Evolutionary conservation across 2,329 filamentous ascomycete genomes (phyloP), one percentile per base, ranked within the genome.

Genomic region (Chaetomium sp.): DNA sequence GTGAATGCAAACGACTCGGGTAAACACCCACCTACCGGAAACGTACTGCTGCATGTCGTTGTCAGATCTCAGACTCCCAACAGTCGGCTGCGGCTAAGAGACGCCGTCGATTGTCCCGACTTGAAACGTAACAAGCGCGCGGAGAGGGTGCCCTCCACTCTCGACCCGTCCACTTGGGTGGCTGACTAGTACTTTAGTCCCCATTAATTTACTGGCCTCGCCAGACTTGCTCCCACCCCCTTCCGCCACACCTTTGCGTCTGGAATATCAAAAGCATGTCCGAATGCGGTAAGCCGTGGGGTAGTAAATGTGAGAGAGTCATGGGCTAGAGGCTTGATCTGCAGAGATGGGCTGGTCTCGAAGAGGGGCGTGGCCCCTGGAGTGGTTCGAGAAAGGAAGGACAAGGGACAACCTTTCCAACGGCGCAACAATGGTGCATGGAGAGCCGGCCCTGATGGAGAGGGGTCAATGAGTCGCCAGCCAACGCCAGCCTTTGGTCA

Each of bases 51-150:
- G 68, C 68, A 67, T 59, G 62, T 60, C 57, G 65, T 57, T 49
- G 60, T 58, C 57, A 68, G 64, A 69, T 69, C 23, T 47, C 54
- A 51, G 25, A 57, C 50, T 27, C 62, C 49, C 3, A 60, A 59
- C 60, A 42, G 45, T 53, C 60, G 57, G 57, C 60, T 69, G 65
- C 67, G 67, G 66, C 67, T 65, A 67, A 62, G 60, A 70, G 62
- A 67, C 68, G 65, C 69, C 63, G 47, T 60, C 69, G 56, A 60
- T 58, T 51, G 35, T 29, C 58, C 60, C 42, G 69, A 70, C 68
- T 60, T 72, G 71, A 71, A 72, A 72, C 71, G 62, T 58, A 69
- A 68, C 68, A 71, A 71, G 71, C 70, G 71, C 71, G 70, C 67
- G 65, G 61, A 21, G 49, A 16, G 57, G 33, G 53, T 61, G 19